Percentiles rank a stretch among this genome's conserved stretches.
These are phyloP conservation scores for Fusarium nisikadoi DNA, from an alignment of 2,329 filamentous ascomycete genomes.

Conservation along the genomic window DNA sequence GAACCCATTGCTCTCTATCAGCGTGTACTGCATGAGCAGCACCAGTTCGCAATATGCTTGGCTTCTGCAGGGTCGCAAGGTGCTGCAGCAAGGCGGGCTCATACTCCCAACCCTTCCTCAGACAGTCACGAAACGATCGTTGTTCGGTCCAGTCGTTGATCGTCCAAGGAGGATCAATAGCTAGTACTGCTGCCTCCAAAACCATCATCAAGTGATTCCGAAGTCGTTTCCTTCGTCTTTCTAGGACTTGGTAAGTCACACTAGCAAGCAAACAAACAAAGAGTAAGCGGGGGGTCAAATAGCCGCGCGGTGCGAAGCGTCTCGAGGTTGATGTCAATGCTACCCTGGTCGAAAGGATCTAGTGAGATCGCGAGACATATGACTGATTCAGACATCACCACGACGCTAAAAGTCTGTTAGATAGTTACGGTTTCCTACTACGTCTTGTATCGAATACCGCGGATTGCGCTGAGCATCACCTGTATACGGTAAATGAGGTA, in stretches of 20 bases:
- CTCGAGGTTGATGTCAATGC: constrained; percentile 13
- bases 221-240: constrained; percentile 23
- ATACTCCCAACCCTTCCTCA: background rate
- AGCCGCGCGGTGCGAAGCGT: constrained; percentile 36
- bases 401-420: constrained; percentile 11
- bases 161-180: background rate
- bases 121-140: background rate
- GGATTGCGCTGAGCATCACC: background rate
- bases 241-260: constrained; percentile 9
- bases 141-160: background rate
- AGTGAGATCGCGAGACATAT: constrained; percentile 17
- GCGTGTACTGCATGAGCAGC: background rate
- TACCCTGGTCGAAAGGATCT: background rate
- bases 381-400: constrained; percentile 16
- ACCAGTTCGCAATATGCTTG: constrained; percentile 8
- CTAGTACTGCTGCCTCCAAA: background rate
- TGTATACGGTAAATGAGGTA: background rate
- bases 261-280: constrained; percentile 24
- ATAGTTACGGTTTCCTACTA: background rate
- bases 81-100: background rate
- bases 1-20: constrained; percentile 2
- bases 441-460: background rate
- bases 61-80: constrained; percentile 6
- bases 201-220: background rate
- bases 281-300: constrained; percentile 8